Evolutionary conservation across 1,284 basidiomycete genomes (phyloP), one percentile per base, ranked within the genome.

Genomic region (Naganishia albida): DNA sequence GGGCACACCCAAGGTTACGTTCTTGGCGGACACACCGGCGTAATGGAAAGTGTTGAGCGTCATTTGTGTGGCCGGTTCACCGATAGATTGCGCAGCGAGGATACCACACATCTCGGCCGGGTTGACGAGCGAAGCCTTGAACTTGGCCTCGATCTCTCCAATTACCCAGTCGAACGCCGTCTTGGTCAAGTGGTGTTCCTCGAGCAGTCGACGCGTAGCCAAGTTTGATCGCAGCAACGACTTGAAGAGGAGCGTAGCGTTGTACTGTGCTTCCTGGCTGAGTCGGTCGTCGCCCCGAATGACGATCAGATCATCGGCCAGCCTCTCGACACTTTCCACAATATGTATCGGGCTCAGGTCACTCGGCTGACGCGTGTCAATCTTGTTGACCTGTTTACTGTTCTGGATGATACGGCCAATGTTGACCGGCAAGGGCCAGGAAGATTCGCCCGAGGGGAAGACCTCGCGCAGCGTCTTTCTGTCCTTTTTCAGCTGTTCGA

Each of bases 101-200:
- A 93, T 98, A 53, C 96, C 96, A 72, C 96, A 99, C 96, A 99
- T 99, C 81, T 99, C 96, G 57, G 95, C 94, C 0, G 96, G 91
- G 74, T 95, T 90, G 26, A 86, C 93, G 2, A 97, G 75, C 1
- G 94, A 91, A 72, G 88, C 87, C 75, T 95, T 94, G 83, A 96
- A 97, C 77, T 93, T 91, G 40, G 90, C 84, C 78, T 99, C 93
- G 56, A 99, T 87, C 80, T 99, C 96, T 71, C 95, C 96, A 65
- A 98, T 75, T 2, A 98, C 91, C 94, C 94, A 99, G 73, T 97
- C 93, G 78, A 96, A 99, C 1, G 95, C 94, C 76, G 95, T 90
- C 44, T 85, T 83, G 69, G 88, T 93, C 39, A 97, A 83, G 74
- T 94, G 92, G 76, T 86, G 86, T 70, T 88, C 86, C 78, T 95